These are phyloP conservation scores for Ambrosia trifida DNA, from an alignment of 129 eudicot genomes.

Conservation along the genomic window DNA sequence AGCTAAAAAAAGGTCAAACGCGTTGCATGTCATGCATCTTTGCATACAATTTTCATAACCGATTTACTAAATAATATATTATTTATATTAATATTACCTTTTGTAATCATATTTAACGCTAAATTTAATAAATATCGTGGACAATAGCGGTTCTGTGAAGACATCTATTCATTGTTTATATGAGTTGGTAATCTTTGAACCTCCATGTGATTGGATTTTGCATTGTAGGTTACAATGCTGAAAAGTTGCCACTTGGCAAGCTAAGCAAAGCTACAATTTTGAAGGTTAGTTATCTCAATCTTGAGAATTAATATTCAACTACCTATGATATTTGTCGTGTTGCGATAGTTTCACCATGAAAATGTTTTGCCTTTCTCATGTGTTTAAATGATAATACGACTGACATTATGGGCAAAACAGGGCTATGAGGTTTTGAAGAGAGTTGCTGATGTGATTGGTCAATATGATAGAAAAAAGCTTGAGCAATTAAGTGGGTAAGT, in stretches of 20 bases:
- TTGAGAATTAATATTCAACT: background rate
- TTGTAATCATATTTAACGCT: background rate
- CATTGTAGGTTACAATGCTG: conserved; percentile 87
- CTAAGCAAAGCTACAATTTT: conserved; percentile 82
- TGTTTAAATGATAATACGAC: conserved; percentile 11
- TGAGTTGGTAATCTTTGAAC: conserved; percentile 3
- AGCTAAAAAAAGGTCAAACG: background rate
- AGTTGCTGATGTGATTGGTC: conserved; percentile 81
- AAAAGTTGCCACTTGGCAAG: conserved; percentile 94
- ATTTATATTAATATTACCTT: too few species aligned
- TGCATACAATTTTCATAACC: background rate
- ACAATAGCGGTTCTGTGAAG: background rate
- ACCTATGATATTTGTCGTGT: background rate
- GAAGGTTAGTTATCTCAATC: conserved; percentile 51
- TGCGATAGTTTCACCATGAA: conserved; percentile 6
- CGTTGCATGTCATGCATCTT: background rate
- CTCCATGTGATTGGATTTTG: conserved; percentile 5
- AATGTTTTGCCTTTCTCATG: conserved; percentile 6
- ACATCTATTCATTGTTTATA: background rate
- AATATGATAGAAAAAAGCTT: conserved; percentile 57
- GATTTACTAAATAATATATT: too few species aligned
- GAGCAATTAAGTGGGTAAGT: conserved; percentile 91
- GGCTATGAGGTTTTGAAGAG: conserved; percentile 93
- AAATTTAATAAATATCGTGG: background rate
- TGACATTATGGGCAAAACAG: conserved; percentile 34